phyloP scores from a whole-genome alignment of 768 basidiomycete species.

The Leccinum variicolor region DNA sequence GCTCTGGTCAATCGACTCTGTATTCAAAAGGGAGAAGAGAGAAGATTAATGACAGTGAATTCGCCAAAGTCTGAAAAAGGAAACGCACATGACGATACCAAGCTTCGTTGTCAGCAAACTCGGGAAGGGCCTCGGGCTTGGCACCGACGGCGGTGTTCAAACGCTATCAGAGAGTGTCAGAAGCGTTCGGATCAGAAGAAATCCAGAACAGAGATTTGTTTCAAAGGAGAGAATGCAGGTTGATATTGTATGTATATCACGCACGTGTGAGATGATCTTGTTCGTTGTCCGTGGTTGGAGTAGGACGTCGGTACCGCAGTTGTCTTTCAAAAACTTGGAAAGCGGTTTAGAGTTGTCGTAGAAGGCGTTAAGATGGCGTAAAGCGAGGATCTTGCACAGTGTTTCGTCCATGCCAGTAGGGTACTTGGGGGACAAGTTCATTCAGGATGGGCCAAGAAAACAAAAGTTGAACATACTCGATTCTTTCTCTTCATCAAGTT shows the following conservation, averaged over 20 bases:
- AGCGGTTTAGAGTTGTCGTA: constrained; percentile 43
- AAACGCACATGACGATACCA: constrained; percentile 34
- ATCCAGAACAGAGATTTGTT: not conserved
- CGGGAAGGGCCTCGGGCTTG: constrained; percentile 31
- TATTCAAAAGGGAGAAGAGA: not conserved
- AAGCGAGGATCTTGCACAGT: not conserved
- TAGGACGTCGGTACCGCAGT: constrained; percentile 14
- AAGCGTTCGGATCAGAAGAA: not conserved
- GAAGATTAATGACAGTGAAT: not conserved
- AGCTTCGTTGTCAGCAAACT: constrained; percentile 32
- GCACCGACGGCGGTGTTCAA: constrained; percentile 29
- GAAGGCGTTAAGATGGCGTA: constrained; percentile 17
- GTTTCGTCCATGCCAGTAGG: not conserved
- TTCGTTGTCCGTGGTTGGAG: constrained; percentile 26
- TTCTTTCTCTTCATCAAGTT: constrained; percentile 10
- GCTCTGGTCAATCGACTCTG: constrained; percentile 18
- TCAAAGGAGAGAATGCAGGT: not conserved
- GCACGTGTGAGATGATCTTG: constrained; percentile 41
- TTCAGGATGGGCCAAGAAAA: not conserved
- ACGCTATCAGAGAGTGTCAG: constrained; percentile 14
- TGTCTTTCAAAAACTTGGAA: constrained; percentile 27
- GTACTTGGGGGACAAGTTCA: constrained; percentile 10
- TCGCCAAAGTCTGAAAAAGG: not conserved
- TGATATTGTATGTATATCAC: constrained; percentile 19
- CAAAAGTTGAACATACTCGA: constrained; percentile 11